A percentile compares a stretch with the other conserved stretches of the same genome.
Conservation (phyloP, 306 rosid genomes). For the Prunus mira region DNA sequence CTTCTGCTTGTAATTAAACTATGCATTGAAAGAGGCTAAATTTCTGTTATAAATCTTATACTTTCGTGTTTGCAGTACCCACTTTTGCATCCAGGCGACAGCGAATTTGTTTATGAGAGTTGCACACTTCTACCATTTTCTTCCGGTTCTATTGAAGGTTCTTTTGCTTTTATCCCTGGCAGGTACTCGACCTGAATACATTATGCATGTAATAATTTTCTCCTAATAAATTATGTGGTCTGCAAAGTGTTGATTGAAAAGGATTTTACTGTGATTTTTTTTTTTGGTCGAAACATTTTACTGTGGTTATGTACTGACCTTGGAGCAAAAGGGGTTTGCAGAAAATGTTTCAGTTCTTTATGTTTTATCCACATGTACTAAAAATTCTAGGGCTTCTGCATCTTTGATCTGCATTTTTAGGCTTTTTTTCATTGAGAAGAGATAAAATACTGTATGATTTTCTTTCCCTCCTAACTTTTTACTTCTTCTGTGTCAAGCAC, state of each 20-base stretch:
- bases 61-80: constrained; percentile 62
- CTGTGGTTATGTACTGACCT: not conserved
- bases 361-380: not conserved
- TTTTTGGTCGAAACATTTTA: not conserved
- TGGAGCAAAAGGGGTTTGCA: not conserved
- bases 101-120: constrained; percentile 85
- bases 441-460: not conserved
- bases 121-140: constrained; percentile 45
- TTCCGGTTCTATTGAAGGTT: constrained; percentile 81
- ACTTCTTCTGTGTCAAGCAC: not conserved
- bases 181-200: constrained; percentile 45
- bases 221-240: not conserved
- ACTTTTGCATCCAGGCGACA: constrained; percentile 55
- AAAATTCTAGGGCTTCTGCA: not conserved
- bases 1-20: not conserved
- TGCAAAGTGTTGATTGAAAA: not conserved
- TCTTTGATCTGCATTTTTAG: not conserved
- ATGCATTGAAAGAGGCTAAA: not conserved
- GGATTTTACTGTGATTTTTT: not conserved
- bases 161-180: constrained; percentile 89
- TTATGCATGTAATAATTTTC: not conserved
- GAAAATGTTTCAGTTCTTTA: not conserved
- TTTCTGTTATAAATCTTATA: not conserved
- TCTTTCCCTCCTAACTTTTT: not conserved
- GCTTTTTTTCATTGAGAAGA: not conserved